Percentiles rank a stretch among this genome's conserved stretches.
These are phyloP conservation scores for Cicer judaicum DNA, from an alignment of 306 rosid genomes.

Conservation along the genomic window DNA sequence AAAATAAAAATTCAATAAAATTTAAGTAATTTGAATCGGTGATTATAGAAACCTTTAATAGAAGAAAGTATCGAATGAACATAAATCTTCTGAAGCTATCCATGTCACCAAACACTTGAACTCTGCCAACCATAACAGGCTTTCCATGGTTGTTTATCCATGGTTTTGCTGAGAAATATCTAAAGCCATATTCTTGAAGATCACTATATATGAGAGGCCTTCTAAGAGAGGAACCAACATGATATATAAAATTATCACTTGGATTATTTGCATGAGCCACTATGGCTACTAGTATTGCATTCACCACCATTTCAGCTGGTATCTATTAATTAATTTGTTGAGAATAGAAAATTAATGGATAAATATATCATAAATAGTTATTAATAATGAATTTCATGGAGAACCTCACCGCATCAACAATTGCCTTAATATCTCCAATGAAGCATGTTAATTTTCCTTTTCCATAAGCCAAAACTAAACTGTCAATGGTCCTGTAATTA, in stretches of 20 bases:
- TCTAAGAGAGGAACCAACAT: conserved; percentile 70
- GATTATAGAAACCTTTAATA: conserved; percentile 56
- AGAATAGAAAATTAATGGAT: background rate
- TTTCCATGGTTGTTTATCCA: conserved; percentile 85
- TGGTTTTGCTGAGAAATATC: conserved; percentile 72
- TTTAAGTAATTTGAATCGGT: background rate
- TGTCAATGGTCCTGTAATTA: conserved; percentile 78
- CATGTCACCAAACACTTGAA: conserved; percentile 60
- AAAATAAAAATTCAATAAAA: background rate
- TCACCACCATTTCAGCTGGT: conserved; percentile 95
- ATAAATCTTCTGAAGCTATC: conserved; percentile 76
- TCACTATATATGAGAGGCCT: conserved; percentile 47
- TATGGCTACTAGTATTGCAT: conserved; percentile 70
- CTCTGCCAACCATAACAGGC: conserved; percentile 65
- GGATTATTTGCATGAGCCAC: conserved; percentile 61
- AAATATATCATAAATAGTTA: background rate
- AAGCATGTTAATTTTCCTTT: conserved; percentile 75
- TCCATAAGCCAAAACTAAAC: conserved; percentile 75
- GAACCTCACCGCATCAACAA: conserved; percentile 65
- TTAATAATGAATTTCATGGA: background rate
- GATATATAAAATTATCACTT: conserved; percentile 52
- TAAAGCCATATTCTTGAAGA: conserved; percentile 57
- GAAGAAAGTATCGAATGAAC: conserved; percentile 70
- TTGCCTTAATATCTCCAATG: conserved; percentile 56
- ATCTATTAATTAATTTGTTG: conserved; percentile 51